Evolutionary conservation across 176 grass and related monocot genomes (phyloP), one percentile per base, ranked within the genome.

Genomic region (Pontederia crassipes): DNA sequence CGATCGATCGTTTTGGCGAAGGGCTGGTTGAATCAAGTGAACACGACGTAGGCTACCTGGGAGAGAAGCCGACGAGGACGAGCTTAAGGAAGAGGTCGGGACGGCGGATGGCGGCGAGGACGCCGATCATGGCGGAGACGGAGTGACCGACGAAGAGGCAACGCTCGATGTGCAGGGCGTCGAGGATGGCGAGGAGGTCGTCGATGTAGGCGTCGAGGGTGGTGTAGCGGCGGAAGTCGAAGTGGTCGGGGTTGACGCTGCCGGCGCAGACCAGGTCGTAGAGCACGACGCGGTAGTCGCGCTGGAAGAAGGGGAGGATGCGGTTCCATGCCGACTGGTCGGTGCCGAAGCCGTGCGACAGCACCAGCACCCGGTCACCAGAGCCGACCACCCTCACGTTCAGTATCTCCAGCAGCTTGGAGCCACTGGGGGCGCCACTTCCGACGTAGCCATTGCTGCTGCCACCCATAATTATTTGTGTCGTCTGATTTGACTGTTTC

Each of bases 311-410:
- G 1, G 85, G 89, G 18, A 95, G 82, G 17, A 95, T 73, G 24
- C 89, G 71, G 82, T 83, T 89, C 89, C 89, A 95, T 65, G 85
- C 85, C 35, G 82, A 86, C 78, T 95, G 89, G 79, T 95, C 89
- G 48, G 89, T 95, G 2, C 89, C 89, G 66, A 95, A 95, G 2
- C 89, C 89, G 62, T 95, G 89, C 0, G 89, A 95, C 28, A 95
- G 75, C 51, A 95, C 85, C 66, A 95, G 60, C 54, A 80, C 81
- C 46, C 89, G 85, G 28, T 95, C 82, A 32, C 85, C 81, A 57
- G 3, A 50, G 27, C 89, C 89, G 20, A 82, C 69, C 14, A 86
- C 76, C 4, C 82, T 73, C 54, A 95, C 89, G 89, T 95, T 95
- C 55, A 95, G 85, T 73, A 95, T 95, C 81, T 86, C 78, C 18